Evolutionary conservation across 352 stramenopile genomes (phyloP).

Genomic region (Globisporangium apiculatum): DNA sequence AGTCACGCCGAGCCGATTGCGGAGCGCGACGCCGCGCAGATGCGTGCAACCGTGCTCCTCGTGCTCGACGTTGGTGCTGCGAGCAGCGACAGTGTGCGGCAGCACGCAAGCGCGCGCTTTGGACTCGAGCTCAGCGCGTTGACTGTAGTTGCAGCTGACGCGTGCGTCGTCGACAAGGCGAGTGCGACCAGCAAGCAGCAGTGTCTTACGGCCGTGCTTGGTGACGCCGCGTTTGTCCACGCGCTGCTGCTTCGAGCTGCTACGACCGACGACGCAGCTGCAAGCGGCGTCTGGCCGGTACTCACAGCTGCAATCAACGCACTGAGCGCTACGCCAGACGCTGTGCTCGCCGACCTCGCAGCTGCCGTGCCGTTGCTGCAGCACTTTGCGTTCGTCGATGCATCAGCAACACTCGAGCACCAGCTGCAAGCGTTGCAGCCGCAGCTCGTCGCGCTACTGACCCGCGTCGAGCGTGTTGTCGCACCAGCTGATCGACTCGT

Average conservation of each 20-base stretch:
- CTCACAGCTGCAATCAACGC: constrained; percentile 19
- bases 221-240: constrained; percentile 18
- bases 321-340: constrained; percentile 9
- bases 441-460: constrained; percentile 31
- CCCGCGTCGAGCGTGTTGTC: constrained; percentile 26
- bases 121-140: neutral
- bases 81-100: neutral
- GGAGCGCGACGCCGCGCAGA: constrained; percentile 9
- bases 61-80: constrained; percentile 9
- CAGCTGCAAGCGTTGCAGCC: constrained; percentile 23
- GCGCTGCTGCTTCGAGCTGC: constrained; percentile 19
- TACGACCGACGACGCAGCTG: neutral
- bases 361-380: constrained; percentile 39
- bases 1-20: neutral
- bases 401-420: constrained; percentile 12
- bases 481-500: constrained; percentile 14
- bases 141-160: no score
- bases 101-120: neutral
- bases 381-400: constrained; percentile 49
- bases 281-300: constrained; percentile 22
- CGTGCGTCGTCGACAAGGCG: neutral
- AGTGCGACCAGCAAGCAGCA: constrained; percentile 1
- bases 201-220: constrained; percentile 12
- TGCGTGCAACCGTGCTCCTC: constrained; percentile 21
- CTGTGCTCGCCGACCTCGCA: constrained; percentile 16